Percentiles rank a stretch among this genome's conserved stretches.
phyloP scores from a whole-genome alignment of 2,329 filamentous ascomycete species.

The Dichotomopilus funicola region DNA sequence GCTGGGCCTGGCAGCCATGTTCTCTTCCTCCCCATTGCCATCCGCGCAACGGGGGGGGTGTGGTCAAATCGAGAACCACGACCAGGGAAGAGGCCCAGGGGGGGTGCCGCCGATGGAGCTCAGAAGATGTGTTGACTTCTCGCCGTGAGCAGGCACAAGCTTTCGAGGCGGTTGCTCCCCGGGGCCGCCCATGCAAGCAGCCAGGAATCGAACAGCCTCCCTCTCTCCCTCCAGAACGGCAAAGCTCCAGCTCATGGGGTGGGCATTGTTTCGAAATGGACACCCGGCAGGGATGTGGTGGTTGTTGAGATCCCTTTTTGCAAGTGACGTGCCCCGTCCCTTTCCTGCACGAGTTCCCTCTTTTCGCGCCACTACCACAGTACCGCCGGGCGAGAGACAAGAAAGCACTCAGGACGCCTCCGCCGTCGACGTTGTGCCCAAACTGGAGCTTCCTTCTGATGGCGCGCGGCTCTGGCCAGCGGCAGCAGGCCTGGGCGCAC shows the following conservation, averaged over 20 bases:
- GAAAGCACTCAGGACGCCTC: background rate
- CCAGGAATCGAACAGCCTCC: background rate
- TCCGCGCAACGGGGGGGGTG: too few species aligned
- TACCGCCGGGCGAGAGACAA: background rate
- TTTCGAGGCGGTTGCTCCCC: background rate
- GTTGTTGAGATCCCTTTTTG: conserved; percentile 1
- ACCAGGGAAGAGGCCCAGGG: background rate
- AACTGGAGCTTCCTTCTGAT: conserved; percentile 3
- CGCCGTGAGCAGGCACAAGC: background rate
- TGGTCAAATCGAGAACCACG: background rate
- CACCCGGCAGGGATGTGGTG: background rate
- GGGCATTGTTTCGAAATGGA: too few species aligned
- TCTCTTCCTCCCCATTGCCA: too few species aligned
- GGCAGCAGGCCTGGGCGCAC: conserved; percentile 7
- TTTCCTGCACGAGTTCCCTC: conserved; percentile 1
- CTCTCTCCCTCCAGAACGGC: background rate
- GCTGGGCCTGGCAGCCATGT: background rate
- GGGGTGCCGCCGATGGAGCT: background rate
- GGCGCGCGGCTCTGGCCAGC: conserved; percentile 21
- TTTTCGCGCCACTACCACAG: conserved; percentile 8
- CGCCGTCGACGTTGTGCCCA: background rate
- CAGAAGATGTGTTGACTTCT: background rate
- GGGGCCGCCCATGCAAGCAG: conserved; percentile 5
- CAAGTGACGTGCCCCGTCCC: background rate
- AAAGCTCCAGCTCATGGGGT: conserved; percentile 8